phyloP scores from a whole-genome alignment of 176 grass and related monocot species.

The Dendrocalamus sinicus region DNA sequence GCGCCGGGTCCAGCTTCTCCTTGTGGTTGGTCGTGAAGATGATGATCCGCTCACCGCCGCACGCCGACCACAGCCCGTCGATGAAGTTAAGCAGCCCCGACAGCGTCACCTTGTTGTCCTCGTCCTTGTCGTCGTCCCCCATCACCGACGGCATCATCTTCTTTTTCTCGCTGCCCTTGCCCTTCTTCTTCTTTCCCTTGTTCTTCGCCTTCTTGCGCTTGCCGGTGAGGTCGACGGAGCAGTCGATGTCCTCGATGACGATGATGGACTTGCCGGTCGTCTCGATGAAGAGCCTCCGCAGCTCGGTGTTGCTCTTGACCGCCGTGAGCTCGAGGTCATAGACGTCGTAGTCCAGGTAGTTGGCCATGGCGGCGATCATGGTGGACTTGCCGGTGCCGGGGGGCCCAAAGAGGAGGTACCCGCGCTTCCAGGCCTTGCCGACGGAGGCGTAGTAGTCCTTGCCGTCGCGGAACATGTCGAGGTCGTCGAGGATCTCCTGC shows the following conservation, averaged over 20 bases:
- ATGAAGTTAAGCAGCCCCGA: conserved; percentile 60
- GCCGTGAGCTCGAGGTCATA: conserved; percentile 42
- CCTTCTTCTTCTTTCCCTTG: no score
- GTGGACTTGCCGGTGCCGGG: conserved; percentile 40
- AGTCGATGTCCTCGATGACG: conserved; percentile 79
- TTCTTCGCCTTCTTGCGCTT: conserved; percentile 44
- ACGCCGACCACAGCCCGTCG: conserved; percentile 61
- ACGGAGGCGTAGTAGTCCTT: no score
- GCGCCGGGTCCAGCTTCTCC: conserved; percentile 38
- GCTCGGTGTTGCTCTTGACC: conserved; percentile 41
- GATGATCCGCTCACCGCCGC: conserved; percentile 50
- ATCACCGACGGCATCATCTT: no score
- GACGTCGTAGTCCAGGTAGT: conserved; percentile 40
- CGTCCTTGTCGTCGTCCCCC: no score
- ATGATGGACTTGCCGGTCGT: conserved; percentile 71
- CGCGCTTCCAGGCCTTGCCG: conserved; percentile 35
- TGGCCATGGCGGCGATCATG: conserved; percentile 43
- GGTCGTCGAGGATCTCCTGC: no score
- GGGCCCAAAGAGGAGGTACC: conserved; percentile 30
- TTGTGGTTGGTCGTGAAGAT: conserved; percentile 57
- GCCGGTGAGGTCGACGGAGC: conserved; percentile 68
- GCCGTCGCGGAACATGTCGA: no score
- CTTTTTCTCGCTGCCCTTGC: no score
- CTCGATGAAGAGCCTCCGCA: conserved; percentile 52
- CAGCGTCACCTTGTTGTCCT: conserved; percentile 35